Evolutionary conservation across 2,329 filamentous ascomycete species (phyloP).

Genomic region (Fonsecaea multimorphosa): DNA sequence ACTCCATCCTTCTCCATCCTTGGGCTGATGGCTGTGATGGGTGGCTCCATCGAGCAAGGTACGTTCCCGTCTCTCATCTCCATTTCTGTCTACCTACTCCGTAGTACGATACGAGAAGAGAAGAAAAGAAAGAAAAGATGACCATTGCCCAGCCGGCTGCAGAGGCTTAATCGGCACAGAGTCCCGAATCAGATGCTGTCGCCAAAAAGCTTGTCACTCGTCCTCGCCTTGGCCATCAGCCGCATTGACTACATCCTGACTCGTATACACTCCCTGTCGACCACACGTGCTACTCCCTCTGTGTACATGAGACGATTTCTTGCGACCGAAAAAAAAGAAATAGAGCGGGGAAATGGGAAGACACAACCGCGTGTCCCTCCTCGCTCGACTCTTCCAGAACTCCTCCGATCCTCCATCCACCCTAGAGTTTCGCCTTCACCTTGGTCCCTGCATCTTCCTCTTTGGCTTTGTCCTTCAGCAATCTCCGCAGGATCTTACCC

Average conservation of each 20-base stretch:
- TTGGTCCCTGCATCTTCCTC: conserved; percentile 42
- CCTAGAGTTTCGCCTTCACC: conserved; percentile 51
- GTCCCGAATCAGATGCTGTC: conserved; percentile 6
- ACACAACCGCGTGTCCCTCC: neutral
- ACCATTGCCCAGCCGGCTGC: neutral
- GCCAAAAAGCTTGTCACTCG: conserved; percentile 26
- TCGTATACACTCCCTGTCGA: neutral
- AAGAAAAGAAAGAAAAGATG: neutral
- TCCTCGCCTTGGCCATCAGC: conserved; percentile 7
- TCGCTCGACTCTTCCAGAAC: neutral
- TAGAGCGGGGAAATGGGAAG: neutral
- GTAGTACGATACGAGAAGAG: no score
- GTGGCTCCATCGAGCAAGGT: neutral
- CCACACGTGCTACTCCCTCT: neutral
- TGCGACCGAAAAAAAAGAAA: neutral
- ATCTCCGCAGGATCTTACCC: conserved; percentile 56
- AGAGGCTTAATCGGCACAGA: conserved; percentile 19
- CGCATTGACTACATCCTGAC: neutral
- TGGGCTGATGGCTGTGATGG: neutral
- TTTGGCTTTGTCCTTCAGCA: conserved; percentile 54
- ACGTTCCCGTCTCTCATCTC: neutral
- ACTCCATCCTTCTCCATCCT: neutral
- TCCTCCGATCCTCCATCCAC: neutral
- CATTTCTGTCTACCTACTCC: no score
- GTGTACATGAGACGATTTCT: neutral